Percentiles rank a stretch among this genome's conserved stretches.
These are phyloP conservation scores for Monsonia emarginata DNA, from an alignment of 441 rosid species.

Conservation along the genomic window DNA sequence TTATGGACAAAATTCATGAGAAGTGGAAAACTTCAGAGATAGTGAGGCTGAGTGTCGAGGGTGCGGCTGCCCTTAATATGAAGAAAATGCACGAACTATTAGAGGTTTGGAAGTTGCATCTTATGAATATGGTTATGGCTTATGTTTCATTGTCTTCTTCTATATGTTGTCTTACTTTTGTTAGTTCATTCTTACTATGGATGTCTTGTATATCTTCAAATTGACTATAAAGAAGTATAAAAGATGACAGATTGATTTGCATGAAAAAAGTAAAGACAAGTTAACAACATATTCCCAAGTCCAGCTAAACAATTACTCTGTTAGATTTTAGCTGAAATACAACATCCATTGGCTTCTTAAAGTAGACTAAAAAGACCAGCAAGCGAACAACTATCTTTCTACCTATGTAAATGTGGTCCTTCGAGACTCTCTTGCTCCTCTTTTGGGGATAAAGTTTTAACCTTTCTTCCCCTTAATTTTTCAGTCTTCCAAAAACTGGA, in stretches of 20 bases:
- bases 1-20: slow-evolving; percentile 61
- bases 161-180: background rate
- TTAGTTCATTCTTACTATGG: background rate
- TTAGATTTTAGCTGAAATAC: slow-evolving; percentile 1
- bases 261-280: background rate
- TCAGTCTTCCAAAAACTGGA: background rate
- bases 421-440: background rate
- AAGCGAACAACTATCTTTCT: background rate
- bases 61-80: slow-evolving; percentile 79
- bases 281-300: background rate
- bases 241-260: background rate
- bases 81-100: slow-evolving; percentile 73
- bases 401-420: background rate
- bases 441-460: background rate
- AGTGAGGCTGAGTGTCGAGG: slow-evolving; percentile 73
- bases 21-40: slow-evolving; percentile 72
- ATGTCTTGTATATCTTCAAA: background rate
- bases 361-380: background rate
- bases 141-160: slow-evolving; percentile 11
- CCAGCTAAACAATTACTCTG: background rate
- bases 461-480: background rate
- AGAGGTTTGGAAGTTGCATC: slow-evolving; percentile 48
- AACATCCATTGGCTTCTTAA: background rate
- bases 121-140: slow-evolving; percentile 7
- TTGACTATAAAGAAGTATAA: background rate